Base-by-base conservation (phyloP, 2,329 filamentous ascomycete genomes). In the Botrytis fragariae region DNA sequence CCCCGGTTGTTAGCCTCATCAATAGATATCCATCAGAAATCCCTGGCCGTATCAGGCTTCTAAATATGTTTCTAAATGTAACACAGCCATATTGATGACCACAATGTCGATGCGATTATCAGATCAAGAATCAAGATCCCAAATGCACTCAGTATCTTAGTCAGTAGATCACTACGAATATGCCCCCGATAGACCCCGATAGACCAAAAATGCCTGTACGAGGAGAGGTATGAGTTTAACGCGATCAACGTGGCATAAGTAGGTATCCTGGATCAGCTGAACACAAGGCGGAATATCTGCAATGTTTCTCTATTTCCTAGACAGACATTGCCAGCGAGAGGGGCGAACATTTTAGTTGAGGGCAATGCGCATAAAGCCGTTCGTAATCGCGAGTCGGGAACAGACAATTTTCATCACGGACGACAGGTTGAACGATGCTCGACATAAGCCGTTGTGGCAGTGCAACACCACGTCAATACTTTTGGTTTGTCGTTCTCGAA, bases 361-460 rank as follows among this genome's bases (percentile, higher is more conserved):
- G 70, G 71, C 69, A 37, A 68, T 68, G 67, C 45, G 71, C 71
- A 69, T 32, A 25, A 61, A 72, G 63, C 51, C 69, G 64, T 72
- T 59, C 65, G 48, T 57, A 54, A 68, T 68, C 25, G 48, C 25
- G 48, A 68, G 42, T 69, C 54, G 71, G 63, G 71, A 69, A 61
- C 51, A 72, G 32, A 51, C 63, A 68, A 60, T 39, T 48, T n/a
- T 72, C 39, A 37, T 67, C 70, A 72, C 70, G 61, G 70, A 72
- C 70, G 48, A 72, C 48, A 68, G 62, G 62, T 60, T 72, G 71
- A 51, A 39, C 63, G 63, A 69, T 72, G 71, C 71, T 32, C 32
- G 42, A 20, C 18, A 29, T 12, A 48, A 68, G 48, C 62, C 63
- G 63, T 64, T 60, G 71, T 72, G 71, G 71, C 71, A 69, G 71